Evolutionary conservation across 202 grass and related monocot genomes (phyloP).

Genomic region (Schoenoplectus tabernaemontani): DNA sequence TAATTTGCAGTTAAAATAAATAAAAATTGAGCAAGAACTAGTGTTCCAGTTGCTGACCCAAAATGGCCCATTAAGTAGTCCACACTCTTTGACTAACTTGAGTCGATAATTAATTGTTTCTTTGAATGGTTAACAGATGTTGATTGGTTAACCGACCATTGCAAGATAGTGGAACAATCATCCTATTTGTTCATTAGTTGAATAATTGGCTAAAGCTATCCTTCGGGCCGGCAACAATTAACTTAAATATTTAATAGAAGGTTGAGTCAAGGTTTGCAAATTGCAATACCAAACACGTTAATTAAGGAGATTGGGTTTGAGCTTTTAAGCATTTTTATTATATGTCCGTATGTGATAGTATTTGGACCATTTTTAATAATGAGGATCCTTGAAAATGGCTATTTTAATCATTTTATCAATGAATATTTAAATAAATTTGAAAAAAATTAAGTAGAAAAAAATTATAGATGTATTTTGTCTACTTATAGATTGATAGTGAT

Average conservation of each 20-base stretch:
- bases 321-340: neutral
- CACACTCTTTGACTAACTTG: constrained; percentile 16
- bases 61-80: neutral
- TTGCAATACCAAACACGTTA: constrained; percentile 2
- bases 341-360: neutral
- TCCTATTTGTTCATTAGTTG: neutral
- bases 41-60: neutral
- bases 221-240: neutral
- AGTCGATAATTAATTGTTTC: constrained; percentile 10
- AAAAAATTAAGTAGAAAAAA: no score
- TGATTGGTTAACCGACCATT: constrained; percentile 1
- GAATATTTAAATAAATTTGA: no score
- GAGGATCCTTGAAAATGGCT: no score
- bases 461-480: no score
- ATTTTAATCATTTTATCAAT: no score
- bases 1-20: neutral
- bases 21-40: neutral
- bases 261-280: neutral
- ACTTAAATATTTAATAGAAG: neutral
- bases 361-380: no score
- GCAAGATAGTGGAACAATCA: neutral
- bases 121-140: constrained; percentile 18
- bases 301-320: neutral
- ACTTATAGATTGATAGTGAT: no score
- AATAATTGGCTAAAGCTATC: constrained; percentile 1